Base-by-base conservation (phyloP, 495 filamentous ascomycete genomes). In the Penicillium lagena region DNA sequence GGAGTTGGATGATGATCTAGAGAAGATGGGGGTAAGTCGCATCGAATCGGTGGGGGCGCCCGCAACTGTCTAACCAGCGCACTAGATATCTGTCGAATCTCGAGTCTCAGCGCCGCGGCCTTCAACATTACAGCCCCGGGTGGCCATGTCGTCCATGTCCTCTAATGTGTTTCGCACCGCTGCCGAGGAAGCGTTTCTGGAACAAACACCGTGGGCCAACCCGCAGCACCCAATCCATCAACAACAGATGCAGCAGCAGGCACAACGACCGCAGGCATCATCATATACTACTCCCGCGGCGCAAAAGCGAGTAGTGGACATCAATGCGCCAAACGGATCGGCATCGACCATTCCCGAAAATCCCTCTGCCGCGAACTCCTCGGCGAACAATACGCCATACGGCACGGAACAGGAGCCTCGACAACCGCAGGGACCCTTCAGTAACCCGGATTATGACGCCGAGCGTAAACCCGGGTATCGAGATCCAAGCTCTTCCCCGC, bases 201-300 rank as follows among this genome's bases (percentile, higher is more conserved):
- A 89, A 42, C 80, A 86, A 48, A 91, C 83, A 1, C 84, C 87
- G 1, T 95, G 89, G 89, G 86, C 87, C 27, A 93, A 93, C 59
- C 85, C 87, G 11, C 86, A 89, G 47, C 87, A 94, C 55, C 86
- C 88, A 1, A 80, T 81, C 12, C 85, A 90, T 55, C 72, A 72
- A 38, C 65, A 71, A 37, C 67, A 73, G 39, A 57, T 63, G 29
- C 52, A 63, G 35, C 60, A 63, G 44, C 59, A 62, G 11, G 61
- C 63, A 37, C 57, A 68, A 45, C 46, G 62, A 17, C 42, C 58
- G 1, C 54, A 63, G 10, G 43, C 47, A n/a, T 58, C 63, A 31
- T 67, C 73, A 32, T 73, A 67, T 44, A 64, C 69, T 3, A 78
- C 76, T 0, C 77, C 77, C n/a, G 70, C 73, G 9, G 65, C 66